A percentile compares a stretch with the other conserved stretches of the same genome.
These are phyloP conservation scores for Adansonia grandidieri DNA, from an alignment of 441 rosid species.

Conservation along the genomic window DNA sequence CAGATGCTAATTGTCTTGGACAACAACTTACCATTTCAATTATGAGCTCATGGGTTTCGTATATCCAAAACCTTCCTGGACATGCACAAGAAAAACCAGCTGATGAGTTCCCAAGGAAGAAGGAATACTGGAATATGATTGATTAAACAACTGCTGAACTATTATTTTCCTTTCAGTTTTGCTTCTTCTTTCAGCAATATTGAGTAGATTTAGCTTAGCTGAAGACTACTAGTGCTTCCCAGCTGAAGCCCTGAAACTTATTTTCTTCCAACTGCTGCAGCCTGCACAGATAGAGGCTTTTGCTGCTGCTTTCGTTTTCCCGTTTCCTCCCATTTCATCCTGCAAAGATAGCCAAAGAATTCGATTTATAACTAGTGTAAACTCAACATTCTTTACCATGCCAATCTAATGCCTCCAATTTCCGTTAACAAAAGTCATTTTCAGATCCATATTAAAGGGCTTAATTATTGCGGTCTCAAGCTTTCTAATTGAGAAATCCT, in stretches of 20 bases:
- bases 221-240: not conserved
- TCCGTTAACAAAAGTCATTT: not conserved
- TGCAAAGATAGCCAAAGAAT: not conserved
- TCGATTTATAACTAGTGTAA: not conserved
- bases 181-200: not conserved
- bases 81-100: not conserved
- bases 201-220: not conserved
- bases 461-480: too few relatives aligned
- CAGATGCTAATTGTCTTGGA: not conserved
- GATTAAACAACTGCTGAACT: not conserved
- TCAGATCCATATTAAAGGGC: too few relatives aligned
- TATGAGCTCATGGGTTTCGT: not conserved
- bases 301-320: not conserved
- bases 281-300: not conserved
- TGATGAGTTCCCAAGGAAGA: too few relatives aligned
- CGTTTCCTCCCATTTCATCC: not conserved
- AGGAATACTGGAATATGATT: too few relatives aligned
- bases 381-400: not conserved
- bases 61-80: not conserved
- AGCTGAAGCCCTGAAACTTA: not conserved
- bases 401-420: not conserved
- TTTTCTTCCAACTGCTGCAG: not conserved
- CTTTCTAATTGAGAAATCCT: too few relatives aligned
- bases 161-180: not conserved
- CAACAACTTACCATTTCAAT: not conserved